Evolutionary conservation across 441 rosid genomes (phyloP), one percentile per base, ranked within the genome.

Genomic region (Mallotus japonicus): DNA sequence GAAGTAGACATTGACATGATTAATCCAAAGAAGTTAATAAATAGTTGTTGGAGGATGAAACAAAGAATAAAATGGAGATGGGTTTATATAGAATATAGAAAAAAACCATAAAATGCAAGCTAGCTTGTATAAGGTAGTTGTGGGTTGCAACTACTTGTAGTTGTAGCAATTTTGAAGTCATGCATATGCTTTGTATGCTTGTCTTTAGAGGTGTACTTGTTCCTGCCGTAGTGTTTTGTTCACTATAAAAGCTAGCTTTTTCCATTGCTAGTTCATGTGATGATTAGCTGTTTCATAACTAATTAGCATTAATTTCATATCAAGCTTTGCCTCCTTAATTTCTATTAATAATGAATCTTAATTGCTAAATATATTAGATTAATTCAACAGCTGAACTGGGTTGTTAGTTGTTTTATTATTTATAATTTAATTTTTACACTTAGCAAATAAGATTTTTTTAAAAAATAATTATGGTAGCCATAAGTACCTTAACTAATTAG

Each of bases 251-350:
- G 66, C 13, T 28, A 24, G 20, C 56, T 28, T 47, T 59, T 70
- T 70, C n/a, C 55, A 19, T 46, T 42, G 55, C 73, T 24, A 15
- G 22, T 60, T 34, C 67, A 70, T 70, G 73, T 70, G 73, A 70
- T 3, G 8, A 60, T 60, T 10, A 60, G 61, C 32, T 67, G 61
- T 34, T 67, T 51, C 70, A 8, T 68, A 10, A 54, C 24, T 68
- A 34, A 28, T 28, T 1, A 8, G 40, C 58, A 28, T 28, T 28
- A 28, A 28, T 28, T 49, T 24, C 15, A 1, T 4, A 50, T 66
- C 42, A 20, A 4, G 47, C 68, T 61, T 40, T 16, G 14, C 17
- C 0, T 17, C 49, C 22, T 37, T 62, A 8, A 37, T 34, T 62
- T 34, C 12, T 34, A 37, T 3, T 62, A 2, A 22, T 37, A 11